Conservation (phyloP, 2,329 filamentous ascomycete genomes). For the Fonsecaea monophora region DNA sequence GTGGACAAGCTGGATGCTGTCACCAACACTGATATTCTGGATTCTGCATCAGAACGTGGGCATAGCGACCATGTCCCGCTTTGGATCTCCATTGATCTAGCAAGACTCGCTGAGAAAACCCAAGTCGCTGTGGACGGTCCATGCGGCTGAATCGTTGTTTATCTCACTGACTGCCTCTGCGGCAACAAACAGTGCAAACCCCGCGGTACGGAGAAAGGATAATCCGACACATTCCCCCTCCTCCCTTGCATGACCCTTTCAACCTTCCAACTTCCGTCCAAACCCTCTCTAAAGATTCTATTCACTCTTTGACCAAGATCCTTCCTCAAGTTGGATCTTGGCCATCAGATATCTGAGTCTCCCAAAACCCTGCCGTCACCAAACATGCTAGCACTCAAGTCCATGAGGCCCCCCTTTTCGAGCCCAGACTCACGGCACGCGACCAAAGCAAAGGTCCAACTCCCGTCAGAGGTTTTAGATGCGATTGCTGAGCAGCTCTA, state of each 20-base stretch:
- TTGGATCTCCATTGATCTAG: constrained; percentile 47
- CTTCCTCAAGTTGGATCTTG: background rate
- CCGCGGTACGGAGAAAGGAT: constrained; percentile 2
- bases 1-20: constrained; percentile 47
- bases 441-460: constrained; percentile 21
- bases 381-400: constrained; percentile 33
- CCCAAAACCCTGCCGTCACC: background rate
- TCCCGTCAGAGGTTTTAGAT: constrained; percentile 34
- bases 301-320: background rate
- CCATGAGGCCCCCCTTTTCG: constrained; percentile 24
- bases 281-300: background rate
- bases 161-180: background rate
- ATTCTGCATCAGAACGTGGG: constrained; percentile 54
- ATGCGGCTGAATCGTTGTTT: background rate
- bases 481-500: constrained; percentile 30
- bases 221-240: background rate
- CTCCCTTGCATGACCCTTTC: background rate
- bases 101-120: constrained; percentile 8
- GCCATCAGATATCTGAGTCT: background rate
- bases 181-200: background rate
- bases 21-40: constrained; percentile 50
- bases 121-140: background rate
- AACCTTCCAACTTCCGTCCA: background rate
- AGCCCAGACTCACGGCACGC: constrained; percentile 11
- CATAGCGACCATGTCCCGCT: constrained; percentile 63